These are phyloP conservation scores for Trametes coccinea DNA, from an alignment of 768 basidiomycete genomes.

Conservation along the genomic window DNA sequence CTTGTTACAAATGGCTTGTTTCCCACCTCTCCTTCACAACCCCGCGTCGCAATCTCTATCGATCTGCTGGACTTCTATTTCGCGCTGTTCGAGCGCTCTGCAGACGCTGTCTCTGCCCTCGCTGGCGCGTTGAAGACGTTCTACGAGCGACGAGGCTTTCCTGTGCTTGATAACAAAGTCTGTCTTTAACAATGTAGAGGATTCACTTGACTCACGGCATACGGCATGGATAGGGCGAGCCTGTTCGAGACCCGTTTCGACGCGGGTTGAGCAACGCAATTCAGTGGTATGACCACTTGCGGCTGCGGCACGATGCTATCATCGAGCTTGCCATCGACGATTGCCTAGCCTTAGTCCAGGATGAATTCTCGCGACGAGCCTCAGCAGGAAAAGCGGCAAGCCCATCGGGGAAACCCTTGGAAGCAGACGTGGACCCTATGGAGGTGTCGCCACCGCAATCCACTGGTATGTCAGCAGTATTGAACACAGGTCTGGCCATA, in stretches of 20 bases:
- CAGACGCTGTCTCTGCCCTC: conserved; percentile 37
- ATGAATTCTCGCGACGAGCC: no score
- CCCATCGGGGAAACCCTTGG: no score
- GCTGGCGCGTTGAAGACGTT: conserved; percentile 32
- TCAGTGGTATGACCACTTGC: conserved; percentile 34
- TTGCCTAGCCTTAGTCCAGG: neutral
- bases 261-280: conserved; percentile 28
- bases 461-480: no score
- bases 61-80: conserved; percentile 37
- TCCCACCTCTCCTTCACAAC: conserved; percentile 30
- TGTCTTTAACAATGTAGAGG: neutral
- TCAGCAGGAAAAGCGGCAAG: no score
- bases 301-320: conserved; percentile 19
- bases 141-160: conserved; percentile 33
- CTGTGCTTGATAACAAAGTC: conserved; percentile 22
- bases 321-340: conserved; percentile 14
- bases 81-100: conserved; percentile 38
- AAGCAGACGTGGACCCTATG: no score
- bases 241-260: conserved; percentile 35
- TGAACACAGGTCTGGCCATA: no score
- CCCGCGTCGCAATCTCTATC: conserved; percentile 27
- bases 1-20: conserved; percentile 38
- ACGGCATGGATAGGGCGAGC: conserved; percentile 23
- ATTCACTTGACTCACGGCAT: neutral
- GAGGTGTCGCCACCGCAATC: no score